phyloP scores from a whole-genome alignment of 2,329 filamentous ascomycete species.

The Meredithiella fracta region DNA sequence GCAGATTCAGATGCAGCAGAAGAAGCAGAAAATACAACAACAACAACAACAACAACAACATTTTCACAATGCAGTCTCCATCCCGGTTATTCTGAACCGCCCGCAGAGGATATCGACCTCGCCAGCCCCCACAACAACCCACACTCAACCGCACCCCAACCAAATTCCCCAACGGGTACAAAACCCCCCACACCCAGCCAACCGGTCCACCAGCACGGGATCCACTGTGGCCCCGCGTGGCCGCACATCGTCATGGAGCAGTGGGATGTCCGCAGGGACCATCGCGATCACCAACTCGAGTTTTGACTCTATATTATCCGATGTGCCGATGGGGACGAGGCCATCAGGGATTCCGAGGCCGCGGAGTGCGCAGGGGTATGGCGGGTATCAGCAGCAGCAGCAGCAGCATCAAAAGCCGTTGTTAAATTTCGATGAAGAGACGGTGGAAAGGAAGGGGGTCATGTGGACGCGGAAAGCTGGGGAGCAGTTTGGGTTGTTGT shows the following conservation, averaged over 20 bases:
- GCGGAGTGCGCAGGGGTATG: conserved; percentile 9
- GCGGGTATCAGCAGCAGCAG: neutral
- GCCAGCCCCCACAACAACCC: conserved; percentile 13
- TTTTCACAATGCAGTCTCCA: neutral
- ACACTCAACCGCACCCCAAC: neutral
- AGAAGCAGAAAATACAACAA: conserved; percentile 1
- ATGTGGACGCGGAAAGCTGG: conserved; percentile 24
- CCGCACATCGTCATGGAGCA: conserved; percentile 22
- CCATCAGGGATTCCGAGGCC: conserved; percentile 1
- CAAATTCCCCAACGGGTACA: conserved; percentile 19
- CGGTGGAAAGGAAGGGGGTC: no score
- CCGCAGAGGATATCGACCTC: conserved; percentile 23
- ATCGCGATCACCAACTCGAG: conserved; percentile 18
- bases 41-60: conserved; percentile 9
- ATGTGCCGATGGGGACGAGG: conserved; percentile 15
- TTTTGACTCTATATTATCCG: conserved; percentile 24
- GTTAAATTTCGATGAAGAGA: conserved; percentile 18
- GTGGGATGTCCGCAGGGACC: conserved; percentile 18
- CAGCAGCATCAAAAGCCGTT: no score
- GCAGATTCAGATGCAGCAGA: neutral
- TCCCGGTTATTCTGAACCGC: conserved; percentile 20
- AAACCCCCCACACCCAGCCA: conserved; percentile 16
- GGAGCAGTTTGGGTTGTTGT: conserved; percentile 38
- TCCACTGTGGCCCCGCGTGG: conserved; percentile 16
- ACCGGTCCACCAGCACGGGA: neutral